phyloP scores from a whole-genome alignment of 257 asterid genomes.

The Cynanchum wilfordii region DNA sequence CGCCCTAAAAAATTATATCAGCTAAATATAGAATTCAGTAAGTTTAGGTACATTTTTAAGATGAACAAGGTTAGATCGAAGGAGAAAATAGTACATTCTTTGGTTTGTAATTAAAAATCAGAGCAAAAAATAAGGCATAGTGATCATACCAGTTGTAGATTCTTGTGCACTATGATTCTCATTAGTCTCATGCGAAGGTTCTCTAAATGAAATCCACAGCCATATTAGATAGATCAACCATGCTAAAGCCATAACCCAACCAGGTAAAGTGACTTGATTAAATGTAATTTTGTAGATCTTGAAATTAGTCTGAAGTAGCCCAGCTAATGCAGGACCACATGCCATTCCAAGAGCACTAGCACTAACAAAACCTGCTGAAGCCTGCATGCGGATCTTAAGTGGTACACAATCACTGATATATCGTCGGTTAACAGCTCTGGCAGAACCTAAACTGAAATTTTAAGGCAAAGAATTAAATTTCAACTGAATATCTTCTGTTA shows the following conservation, averaged over 20 bases:
- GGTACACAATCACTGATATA: conserved; percentile 98
- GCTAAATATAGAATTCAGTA: background rate
- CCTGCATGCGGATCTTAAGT: conserved; percentile 83
- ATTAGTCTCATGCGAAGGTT: conserved; percentile 57
- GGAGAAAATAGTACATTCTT: background rate
- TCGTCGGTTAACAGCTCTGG: conserved; percentile 94
- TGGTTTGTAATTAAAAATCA: background rate
- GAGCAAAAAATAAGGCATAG: conserved; percentile 1
- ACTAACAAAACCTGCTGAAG: conserved; percentile 98
- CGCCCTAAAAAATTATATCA: background rate
- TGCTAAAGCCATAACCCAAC: conserved; percentile 91
- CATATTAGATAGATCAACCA: conserved; percentile 74
- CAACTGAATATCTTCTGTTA: conserved; percentile 9
- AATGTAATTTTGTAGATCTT: conserved; percentile 62
- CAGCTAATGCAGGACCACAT: conserved; percentile 97
- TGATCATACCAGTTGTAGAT: conserved; percentile 49
- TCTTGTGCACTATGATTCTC: conserved; percentile 34
- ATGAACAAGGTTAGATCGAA: background rate
- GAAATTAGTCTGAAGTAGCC: conserved; percentile 72
- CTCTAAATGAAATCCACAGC: conserved; percentile 83
- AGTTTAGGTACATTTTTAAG: no score
- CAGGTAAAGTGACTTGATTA: conserved; percentile 84
- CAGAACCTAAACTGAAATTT: conserved; percentile 84
- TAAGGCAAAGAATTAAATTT: background rate
- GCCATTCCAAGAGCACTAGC: conserved; percentile 99